Percentiles rank a stretch among this genome's conserved stretches.
phyloP scores from a whole-genome alignment of 192 early-diverging fungal species.

The Coemansia sp. region DNA sequence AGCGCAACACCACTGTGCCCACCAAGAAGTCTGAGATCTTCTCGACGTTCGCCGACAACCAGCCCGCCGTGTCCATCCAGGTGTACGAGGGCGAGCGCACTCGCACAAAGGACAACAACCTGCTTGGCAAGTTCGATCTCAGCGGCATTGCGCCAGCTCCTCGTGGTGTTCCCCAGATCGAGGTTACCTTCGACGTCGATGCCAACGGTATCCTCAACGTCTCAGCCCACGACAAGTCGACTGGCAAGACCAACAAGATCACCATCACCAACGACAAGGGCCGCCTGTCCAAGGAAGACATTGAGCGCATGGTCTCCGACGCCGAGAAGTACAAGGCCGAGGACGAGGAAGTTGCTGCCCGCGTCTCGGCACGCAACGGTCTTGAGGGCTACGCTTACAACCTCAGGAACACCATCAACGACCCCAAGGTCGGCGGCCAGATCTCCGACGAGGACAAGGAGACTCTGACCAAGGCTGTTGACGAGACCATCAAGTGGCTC shows the following conservation, averaged over 20 bases:
- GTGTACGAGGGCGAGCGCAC: slow-evolving; percentile 98
- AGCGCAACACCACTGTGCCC: slow-evolving; percentile 96
- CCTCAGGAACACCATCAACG: slow-evolving; percentile 88
- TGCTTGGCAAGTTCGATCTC: slow-evolving; percentile 97
- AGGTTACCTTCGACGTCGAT: slow-evolving; percentile 96
- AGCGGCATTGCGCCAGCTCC: slow-evolving; percentile 96
- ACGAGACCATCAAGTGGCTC: slow-evolving; percentile 95
- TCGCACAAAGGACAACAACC: slow-evolving; percentile 97
- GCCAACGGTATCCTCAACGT: slow-evolving; percentile 98
- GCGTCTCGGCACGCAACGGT: slow-evolving; percentile 90
- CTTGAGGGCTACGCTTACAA: slow-evolving; percentile 98
- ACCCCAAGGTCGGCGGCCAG: slow-evolving; percentile 82
- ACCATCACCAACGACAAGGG: slow-evolving; percentile 99
- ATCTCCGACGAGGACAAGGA: slow-evolving; percentile 86
- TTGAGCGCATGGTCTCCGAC: slow-evolving; percentile 95
- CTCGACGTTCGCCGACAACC: slow-evolving; percentile 98
- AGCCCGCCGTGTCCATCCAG: slow-evolving; percentile 97
- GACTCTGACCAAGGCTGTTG: slow-evolving; percentile 79
- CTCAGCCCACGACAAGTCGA: slow-evolving; percentile 91
- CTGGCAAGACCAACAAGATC: slow-evolving; percentile 93
- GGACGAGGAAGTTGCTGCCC: slow-evolving; percentile 91
- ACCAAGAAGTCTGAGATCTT: slow-evolving; percentile 98
- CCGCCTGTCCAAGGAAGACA: slow-evolving; percentile 96
- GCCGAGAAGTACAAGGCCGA: slow-evolving; percentile 97
- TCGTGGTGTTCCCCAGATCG: slow-evolving; percentile 95